Conservation (phyloP, 2,329 filamentous ascomycete genomes). For the Tolypocladium endophyticum region DNA sequence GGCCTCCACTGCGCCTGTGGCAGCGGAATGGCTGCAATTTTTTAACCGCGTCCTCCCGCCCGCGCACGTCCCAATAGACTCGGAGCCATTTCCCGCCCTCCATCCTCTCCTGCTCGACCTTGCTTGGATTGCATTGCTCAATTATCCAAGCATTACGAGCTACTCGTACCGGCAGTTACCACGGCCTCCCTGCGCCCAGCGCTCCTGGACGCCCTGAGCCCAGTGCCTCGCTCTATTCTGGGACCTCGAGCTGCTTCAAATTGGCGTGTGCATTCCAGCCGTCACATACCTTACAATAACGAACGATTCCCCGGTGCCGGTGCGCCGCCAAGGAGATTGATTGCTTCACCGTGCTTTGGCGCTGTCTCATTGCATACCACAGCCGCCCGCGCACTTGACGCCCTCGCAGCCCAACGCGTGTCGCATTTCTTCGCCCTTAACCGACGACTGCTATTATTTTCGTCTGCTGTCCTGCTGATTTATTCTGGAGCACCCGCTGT, state of each 20-base stretch:
- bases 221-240: background rate
- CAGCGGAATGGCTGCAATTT: conserved; percentile 8
- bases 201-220: background rate
- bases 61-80: background rate
- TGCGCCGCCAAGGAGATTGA: background rate
- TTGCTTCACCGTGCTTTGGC: background rate
- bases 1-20: background rate
- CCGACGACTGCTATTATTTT: background rate
- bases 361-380: conserved; percentile 1
- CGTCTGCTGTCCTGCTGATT: background rate
- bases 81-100: background rate
- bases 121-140: background rate
- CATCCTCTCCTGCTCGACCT: background rate
- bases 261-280: background rate
- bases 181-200: background rate
- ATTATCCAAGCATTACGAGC: background rate
- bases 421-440: background rate
- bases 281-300: background rate
- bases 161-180: background rate
- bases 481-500: background rate
- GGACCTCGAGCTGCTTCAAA: background rate
- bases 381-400: background rate
- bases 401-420: background rate
- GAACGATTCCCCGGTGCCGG: background rate
- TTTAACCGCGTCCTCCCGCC: conserved; percentile 7